Base-by-base conservation (phyloP, 2,329 filamentous ascomycete species). In the Colletotrichum chrysophilum region DNA sequence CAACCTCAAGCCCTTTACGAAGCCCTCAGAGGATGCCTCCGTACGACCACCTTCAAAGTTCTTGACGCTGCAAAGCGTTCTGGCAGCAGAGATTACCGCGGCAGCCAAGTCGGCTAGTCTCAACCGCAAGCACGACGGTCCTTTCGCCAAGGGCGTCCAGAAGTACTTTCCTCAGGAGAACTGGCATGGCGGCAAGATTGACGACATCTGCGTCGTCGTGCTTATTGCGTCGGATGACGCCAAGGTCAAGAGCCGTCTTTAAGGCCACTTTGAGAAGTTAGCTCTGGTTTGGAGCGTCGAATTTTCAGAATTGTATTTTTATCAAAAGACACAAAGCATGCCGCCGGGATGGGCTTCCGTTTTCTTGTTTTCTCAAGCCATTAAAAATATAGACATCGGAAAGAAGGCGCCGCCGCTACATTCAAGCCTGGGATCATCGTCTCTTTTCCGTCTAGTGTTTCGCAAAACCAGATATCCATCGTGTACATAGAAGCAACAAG, bases 81-180 rank as follows among this genome's bases (percentile, higher is more conserved):
- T 99, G 7, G 96, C 97, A 0, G 91, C 93, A 4, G 93, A 94
- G 43, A 93, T 99, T 73, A 93, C 95, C 18, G 89, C 90, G 12
- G 94, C 96, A 68, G 96, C 97, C 7, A 98, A 98, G 85, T 88
- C 91, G 9, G 96, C 96, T 8, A 97, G 96, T 82, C 85, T 95
- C 74, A 96, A 98, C 84, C 91, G 89, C 65, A 95, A 94, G 80
- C 87, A 95, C 68, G 95, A 98, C 83, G 96, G 96, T 0, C 97
- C 97, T 0, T 99, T 99, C 84, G 96, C 97, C 55, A 98, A 95
- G 85, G 96, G 98, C 84, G 95, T 98, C 24, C 95, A 97, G 83
- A 94, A 93, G 81, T 93, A 94, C 81, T 98, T 95, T 79, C 96
- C 97, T 0, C 89, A 93, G 48, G 96, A 98, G 84, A 91, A 93